Evolutionary conservation across 2,329 filamentous ascomycete genomes (phyloP), one percentile per base, ranked within the genome.

Genomic region (Talaromyces sp.): DNA sequence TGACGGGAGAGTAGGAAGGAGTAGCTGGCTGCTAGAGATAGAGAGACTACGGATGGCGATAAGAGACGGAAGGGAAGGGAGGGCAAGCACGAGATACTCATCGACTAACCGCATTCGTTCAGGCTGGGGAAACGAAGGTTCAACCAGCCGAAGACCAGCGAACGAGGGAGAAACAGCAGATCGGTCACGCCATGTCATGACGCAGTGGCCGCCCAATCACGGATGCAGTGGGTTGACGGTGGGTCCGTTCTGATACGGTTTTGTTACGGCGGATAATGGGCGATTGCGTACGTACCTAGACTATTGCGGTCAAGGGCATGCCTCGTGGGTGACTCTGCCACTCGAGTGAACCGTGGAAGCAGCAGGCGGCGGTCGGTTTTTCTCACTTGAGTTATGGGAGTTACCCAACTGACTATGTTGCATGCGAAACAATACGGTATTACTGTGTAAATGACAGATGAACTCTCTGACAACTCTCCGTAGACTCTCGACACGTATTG

Each of bases 81-180:
- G 27, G 27, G 50, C 39, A 52, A 65, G 66, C 67, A 67, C 67
- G 67, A 69, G 59, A 62, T 50, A 47, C 35, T 39, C 14, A 54
- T 39, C 31, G 63, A 63, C 60, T 65, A 65, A 67, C 52, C 52
- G 52, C 33, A 56, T 56, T 56, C 52, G 24, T 39, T 56, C 14
- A 56, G 14, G 52, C 52, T 56, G 52, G 52, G 33, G 52, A 56
- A 56, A 56, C 52, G 52, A 56, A 56, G 52, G 52, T 56, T 56
- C 52, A 35, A 35, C 50, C 50, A 11, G 66, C 50, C 41, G 68
- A 71, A 70, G 62, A 62, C 67, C 65, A 68, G 66, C 66, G 69
- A 71, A 71, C 64, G 68, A 69, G 67, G 67, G 67, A 70, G 68
- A 72, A 66, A 60, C 63, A 39, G 54, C 45, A 47, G 49, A 57